Evolutionary conservation across 768 basidiomycete species (phyloP), one percentile per base, ranked within the genome.

Genomic region (Naganishia vishniacii): DNA sequence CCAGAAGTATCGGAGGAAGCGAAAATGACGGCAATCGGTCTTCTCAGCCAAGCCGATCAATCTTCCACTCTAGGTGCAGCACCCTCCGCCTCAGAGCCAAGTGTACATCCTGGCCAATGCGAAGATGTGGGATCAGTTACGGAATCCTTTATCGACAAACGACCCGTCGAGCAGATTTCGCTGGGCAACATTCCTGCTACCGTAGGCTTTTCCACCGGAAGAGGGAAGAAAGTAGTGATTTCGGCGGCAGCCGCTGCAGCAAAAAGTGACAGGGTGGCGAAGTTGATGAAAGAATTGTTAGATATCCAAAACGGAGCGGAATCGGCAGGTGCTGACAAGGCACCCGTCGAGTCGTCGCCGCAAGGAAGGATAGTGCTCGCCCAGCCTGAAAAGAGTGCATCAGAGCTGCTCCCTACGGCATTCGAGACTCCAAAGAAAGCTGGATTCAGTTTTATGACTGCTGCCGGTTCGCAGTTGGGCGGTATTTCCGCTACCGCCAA

Each of bases 61-160:
- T n/a, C 59, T n/a, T 13, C 25, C 3, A 37, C 8, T 7, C 15
- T 37, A 15, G 34, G 34, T 37, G 8, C 15, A 37, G 7, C 34
- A 15, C 7, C 34, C 15, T 7, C 34, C 8, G 8, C 34, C 8
- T 16, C 41, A 12, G 4, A 15, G 11, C 12, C 12, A 8, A 34
- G 20, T 25, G 20, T 13, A n/a, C 23, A n/a, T 13, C 16, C 23
- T 2, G 53, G 5, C 29, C 12, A 23, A 6, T 3, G 15, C 2
- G 12, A 47, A 45, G 42, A 31, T 34, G 46, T 25, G 15, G 18
- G 9, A 23, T 6, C 16, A 25, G 44, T 25, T 13, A 20, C 32
- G 29, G 59, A 48, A 26, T 44, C 44, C 28, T 59, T 48, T 45
- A 47, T 61, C 59, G 59, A 49, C 58, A 47, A 32, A 18, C 64